Evolutionary conservation across 352 stramenopile genomes (phyloP), one percentile per base, ranked within the genome.

Genomic region (Globisporangium canariense): DNA sequence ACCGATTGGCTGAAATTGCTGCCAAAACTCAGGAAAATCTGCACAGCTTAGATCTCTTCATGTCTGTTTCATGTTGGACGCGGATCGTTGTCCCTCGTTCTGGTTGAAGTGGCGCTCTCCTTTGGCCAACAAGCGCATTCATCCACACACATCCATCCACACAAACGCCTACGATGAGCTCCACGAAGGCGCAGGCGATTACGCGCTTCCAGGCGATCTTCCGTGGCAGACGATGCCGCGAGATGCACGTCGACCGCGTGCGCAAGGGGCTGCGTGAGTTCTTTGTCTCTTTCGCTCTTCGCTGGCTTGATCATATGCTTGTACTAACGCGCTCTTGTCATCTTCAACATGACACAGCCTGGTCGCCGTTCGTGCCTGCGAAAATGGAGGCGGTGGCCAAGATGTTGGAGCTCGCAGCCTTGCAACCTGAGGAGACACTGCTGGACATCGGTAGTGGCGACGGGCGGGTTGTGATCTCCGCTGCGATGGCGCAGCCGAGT

Each of bases 361-460:
- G 82, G 79, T 89, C 82, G 28, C 82, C 82, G 8, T 91, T 88
- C 43, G 76, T 89, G 22, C 82, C 82, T 3, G 79, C 76, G 43
- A 85, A 85, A 56, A 68, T 76, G 32, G 76, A 89, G 38, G 82
- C 82, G 1, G 79, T 87, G 2, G 43, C 66, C 45, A 77, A 66
- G 60, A 89, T 91, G 68, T 65, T 90, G 13, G 49, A 57, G 22
- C 60, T 89, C 22, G 77, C 73, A 4, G 61, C 49, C 20, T 62
- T 85, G n/a, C 69, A 77, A 18, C 60, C 64, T 28, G 67, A 59
- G 2, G 78, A 91, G 46, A 83, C 73, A 14, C 57, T 91, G 30
- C 61, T 89, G 18, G 82, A 91, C 56, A 76, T 91, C 57, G 82
- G 82, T 50, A 87, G 79, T 53, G 82, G 82, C 45, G 82, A 91